Base-by-base conservation (phyloP, 306 rosid genomes). In the Prosopis cineraria region DNA sequence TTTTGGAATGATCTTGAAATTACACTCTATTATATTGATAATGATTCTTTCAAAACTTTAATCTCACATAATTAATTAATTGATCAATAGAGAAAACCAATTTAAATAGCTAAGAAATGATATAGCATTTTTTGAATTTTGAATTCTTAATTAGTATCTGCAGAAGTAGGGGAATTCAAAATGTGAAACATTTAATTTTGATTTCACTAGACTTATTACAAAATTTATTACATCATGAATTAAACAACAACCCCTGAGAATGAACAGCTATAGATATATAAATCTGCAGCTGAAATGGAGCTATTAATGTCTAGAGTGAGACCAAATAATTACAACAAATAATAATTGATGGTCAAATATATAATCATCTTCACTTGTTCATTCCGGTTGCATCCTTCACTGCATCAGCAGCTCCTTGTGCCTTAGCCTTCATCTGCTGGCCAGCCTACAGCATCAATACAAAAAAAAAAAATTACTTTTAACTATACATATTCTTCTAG, bases 361-460 rank as follows among this genome's bases (percentile, higher is more conserved):
- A 7, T 52, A 19, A 30, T 30, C 40, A 12, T 60, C 12, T 60
- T 60, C 67, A 85, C 40, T 89, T 87, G 79, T 85, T 90, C 68
- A 85, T 69, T 52, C 92, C 93, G 48, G 89, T 86, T 19, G 93
- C 90, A 79, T 91, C 72, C 87, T 93, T 91, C 43, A 84, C 88
- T 33, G 89, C 86, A 1, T 91, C 93, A 45, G 77, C 86, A 16
- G 93, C 93, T 79, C 89, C 96, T 64, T 84, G 85, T 20, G 90
- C 93, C 78, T 80, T 44, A 10, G 87, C 87, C 82, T 50, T 66
- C 72, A 89, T 10, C 47, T 83, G 90, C 37, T 84, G 77, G 25
- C 97, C 94, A 3, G 89, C 82, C 84, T 90, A 39, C 80, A 22
- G n/a, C 5, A 79, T n/a, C 0, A 56, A 5, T 4, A 22, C 19